These are phyloP conservation scores for Lasiosphaeris hirsuta DNA, from an alignment of 495 filamentous ascomycete genomes.

Conservation along the genomic window DNA sequence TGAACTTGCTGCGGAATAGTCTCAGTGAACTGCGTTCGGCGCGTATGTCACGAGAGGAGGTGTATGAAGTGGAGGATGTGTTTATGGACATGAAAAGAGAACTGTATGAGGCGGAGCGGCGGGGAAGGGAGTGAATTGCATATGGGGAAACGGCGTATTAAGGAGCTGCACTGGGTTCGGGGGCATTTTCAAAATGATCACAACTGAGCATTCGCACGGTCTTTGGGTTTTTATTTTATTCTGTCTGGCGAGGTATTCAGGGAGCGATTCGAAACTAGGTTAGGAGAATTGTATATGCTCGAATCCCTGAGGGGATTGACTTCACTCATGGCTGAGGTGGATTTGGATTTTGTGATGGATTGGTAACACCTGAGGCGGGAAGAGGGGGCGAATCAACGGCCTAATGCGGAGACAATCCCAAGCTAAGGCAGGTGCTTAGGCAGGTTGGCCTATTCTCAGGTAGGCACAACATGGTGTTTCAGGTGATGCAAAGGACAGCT, in stretches of 20 bases:
- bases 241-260: slow-evolving; percentile 3
- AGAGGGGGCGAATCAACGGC: too few relatives aligned
- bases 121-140: slow-evolving; percentile 32
- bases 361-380: too few relatives aligned
- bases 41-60: slow-evolving; percentile 48
- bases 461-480: neutral
- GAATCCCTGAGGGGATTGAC: neutral
- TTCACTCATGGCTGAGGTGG: too few relatives aligned
- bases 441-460: neutral
- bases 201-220: neutral
- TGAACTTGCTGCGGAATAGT: slow-evolving; percentile 46
- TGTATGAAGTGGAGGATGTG: slow-evolving; percentile 61
- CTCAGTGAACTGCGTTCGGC: slow-evolving; percentile 51
- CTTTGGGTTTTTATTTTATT: slow-evolving; percentile 4
- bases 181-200: neutral
- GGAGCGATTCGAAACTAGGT: slow-evolving; percentile 1
- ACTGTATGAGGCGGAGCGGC: slow-evolving; percentile 58
- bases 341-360: too few relatives aligned
- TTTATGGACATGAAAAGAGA: slow-evolving; percentile 65
- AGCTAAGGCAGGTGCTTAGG: neutral
- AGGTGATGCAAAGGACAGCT: slow-evolving; percentile 5
- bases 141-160: slow-evolving; percentile 1
- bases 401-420: too few relatives aligned
- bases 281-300: neutral
- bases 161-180: neutral